Evolutionary conservation across 2,329 filamentous ascomycete genomes (phyloP).

Genomic region (Xylariomycetidae sp.): DNA sequence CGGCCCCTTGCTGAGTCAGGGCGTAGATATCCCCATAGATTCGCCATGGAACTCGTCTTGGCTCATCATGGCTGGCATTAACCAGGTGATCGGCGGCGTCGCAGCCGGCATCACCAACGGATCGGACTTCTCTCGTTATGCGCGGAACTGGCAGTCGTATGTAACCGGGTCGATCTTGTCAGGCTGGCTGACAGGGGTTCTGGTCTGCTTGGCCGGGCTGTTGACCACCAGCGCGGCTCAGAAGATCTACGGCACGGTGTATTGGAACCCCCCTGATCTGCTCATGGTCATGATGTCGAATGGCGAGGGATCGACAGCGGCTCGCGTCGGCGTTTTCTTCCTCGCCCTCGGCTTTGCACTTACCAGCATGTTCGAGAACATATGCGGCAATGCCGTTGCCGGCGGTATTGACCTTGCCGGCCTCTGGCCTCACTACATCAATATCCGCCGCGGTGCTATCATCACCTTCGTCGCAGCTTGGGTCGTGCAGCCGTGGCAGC

Average conservation of each 20-base stretch:
- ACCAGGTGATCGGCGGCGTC: conserved; percentile 34
- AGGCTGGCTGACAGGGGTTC: conserved; percentile 32
- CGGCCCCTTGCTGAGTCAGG: conserved; percentile 35
- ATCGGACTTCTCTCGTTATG: conserved; percentile 39
- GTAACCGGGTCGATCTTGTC: conserved; percentile 33
- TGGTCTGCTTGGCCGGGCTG: conserved; percentile 36
- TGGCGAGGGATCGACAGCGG: conserved; percentile 30
- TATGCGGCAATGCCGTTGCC: conserved; percentile 27
- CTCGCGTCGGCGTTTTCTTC: conserved; percentile 25
- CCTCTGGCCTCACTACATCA: conserved; percentile 24
- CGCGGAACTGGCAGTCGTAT: conserved; percentile 28
- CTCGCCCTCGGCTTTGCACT: conserved; percentile 32
- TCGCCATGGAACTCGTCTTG: conserved; percentile 34
- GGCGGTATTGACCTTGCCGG: conserved; percentile 27
- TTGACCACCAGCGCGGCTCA: conserved; percentile 37
- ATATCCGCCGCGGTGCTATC: conserved; percentile 24
- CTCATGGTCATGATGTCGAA: conserved; percentile 38
- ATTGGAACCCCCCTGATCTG: conserved; percentile 41
- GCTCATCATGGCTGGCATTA: conserved; percentile 39
- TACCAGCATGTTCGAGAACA: conserved; percentile 34
- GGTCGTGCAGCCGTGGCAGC: conserved; percentile 27
- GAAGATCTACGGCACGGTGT: conserved; percentile 37
- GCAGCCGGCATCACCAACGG: conserved; percentile 29
- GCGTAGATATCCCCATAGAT: conserved; percentile 27
- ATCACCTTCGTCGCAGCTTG: conserved; percentile 25